Percentiles rank a stretch among this genome's conserved stretches.
phyloP scores from a whole-genome alignment of 2,329 filamentous ascomycete genomes.

The Neofusicoccum umdonicola region DNA sequence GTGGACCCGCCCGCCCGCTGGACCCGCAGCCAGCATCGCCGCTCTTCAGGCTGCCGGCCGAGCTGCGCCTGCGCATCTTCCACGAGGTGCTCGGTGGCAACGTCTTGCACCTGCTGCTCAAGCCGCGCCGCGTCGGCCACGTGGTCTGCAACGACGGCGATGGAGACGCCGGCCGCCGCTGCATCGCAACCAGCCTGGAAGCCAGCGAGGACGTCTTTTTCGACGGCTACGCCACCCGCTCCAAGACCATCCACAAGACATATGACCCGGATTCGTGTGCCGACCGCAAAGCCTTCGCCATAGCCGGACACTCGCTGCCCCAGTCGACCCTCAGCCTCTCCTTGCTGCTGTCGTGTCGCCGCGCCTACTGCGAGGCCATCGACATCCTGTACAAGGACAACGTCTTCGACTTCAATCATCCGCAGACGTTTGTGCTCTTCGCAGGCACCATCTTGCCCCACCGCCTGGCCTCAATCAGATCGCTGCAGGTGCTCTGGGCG shows the following conservation, averaged over 20 bases:
- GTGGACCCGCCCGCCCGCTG: too few relatives aligned
- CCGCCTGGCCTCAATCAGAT: background rate
- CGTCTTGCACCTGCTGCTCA: background rate
- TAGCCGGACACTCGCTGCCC: background rate
- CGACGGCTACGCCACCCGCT: background rate
- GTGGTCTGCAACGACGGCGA: background rate
- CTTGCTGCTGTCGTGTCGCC: background rate
- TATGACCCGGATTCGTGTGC: background rate
- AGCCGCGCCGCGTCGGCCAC: background rate
- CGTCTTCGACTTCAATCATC: conserved; percentile 1
- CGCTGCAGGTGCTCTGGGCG: background rate
- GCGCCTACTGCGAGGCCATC: background rate
- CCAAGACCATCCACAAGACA: background rate
- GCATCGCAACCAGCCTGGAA: background rate
- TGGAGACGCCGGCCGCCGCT: background rate
- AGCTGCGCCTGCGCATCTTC: background rate
- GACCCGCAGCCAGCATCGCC: background rate
- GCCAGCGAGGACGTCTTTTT: background rate
- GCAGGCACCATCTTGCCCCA: background rate
- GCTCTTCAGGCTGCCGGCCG: background rate
- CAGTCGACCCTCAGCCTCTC: background rate
- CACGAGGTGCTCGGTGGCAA: background rate
- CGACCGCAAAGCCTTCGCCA: background rate
- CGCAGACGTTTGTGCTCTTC: background rate
- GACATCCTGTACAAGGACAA: background rate